These are phyloP conservation scores for Coemansia sp. DNA, from an alignment of 192 early-diverging fungal genomes.

Conservation along the genomic window DNA sequence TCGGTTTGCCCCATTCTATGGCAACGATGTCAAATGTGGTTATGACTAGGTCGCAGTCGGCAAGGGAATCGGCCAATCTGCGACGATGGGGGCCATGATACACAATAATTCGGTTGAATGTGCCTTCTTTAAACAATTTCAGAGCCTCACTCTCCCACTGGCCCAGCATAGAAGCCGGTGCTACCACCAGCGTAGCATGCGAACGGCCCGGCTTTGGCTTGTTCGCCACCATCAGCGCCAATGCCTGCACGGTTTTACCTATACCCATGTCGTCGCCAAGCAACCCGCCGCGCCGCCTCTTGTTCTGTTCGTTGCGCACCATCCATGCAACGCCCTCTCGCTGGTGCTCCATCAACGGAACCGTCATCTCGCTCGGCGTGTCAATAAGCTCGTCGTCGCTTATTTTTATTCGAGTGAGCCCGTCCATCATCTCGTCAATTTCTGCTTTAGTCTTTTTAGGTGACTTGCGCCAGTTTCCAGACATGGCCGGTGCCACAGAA, in stretches of 20 bases:
- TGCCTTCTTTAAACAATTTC: slow-evolving; percentile 55
- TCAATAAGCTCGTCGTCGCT: slow-evolving; percentile 19
- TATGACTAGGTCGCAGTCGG: slow-evolving; percentile 58
- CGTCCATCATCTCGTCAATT: slow-evolving; percentile 4
- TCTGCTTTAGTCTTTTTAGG: background rate
- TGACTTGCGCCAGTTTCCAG: too few relatives aligned
- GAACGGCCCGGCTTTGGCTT: slow-evolving; percentile 17
- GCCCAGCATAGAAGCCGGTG: slow-evolving; percentile 65
- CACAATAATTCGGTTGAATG: slow-evolving; percentile 53
- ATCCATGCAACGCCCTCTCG: slow-evolving; percentile 64
- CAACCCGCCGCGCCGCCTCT: slow-evolving; percentile 54
- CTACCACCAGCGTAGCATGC: slow-evolving; percentile 67
- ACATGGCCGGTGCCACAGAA: too few relatives aligned
- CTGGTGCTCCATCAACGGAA: slow-evolving; percentile 59
- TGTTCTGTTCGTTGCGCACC: slow-evolving; percentile 55
- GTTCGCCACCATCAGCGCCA: slow-evolving; percentile 61
- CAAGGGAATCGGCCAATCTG: slow-evolving; percentile 35
- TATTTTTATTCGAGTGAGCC: slow-evolving; percentile 7
- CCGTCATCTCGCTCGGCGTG: slow-evolving; percentile 54
- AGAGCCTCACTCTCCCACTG: slow-evolving; percentile 74
- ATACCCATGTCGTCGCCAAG: slow-evolving; percentile 72
- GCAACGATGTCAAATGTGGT: slow-evolving; percentile 50
- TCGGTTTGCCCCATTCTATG: slow-evolving; percentile 11
- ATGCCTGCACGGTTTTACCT: slow-evolving; percentile 75
- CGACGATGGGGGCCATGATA: slow-evolving; percentile 60